Evolutionary conservation across 192 early-diverging fungal genomes (phyloP), one percentile per base, ranked within the genome.

Genomic region (Coemansia sp.): DNA sequence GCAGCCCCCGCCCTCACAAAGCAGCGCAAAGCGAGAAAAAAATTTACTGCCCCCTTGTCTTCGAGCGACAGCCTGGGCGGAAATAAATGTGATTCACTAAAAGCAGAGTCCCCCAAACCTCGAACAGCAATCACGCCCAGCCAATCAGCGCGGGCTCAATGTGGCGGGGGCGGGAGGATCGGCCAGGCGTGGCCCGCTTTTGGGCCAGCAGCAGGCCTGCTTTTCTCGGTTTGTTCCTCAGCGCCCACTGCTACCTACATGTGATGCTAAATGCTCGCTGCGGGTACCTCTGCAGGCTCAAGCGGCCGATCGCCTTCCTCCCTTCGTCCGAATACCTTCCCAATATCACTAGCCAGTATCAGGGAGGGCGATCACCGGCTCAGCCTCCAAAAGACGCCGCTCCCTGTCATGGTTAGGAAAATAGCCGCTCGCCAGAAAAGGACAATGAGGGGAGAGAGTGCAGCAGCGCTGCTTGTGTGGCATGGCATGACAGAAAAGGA

Each of bases 11-110:
- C 63, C 14, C 23, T 14, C 53, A 34, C 31, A 42, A 51, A 51
- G 48, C 23, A 51, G 46, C 18, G 42, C 42, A 18, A n/a, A 43
- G 18, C 18, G 42, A 43, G 48, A 28, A 60, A 48, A 68, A 61
- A 53, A 53, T 62, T 68, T 68, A 53, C 51, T 51, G 59, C 59
- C 50, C 34, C 66, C 55, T n/a, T 59, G 59, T 59, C 61, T 53
- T 39, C 58, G 57, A 59, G 18, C 34, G 23, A 40, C 60, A 55
- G 28, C 31, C 28, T 16, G 51, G 26, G 10, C 51, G 16, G 51
- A 9, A 26, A 46, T 18, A 31, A 55, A 51, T 55, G 51, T 55
- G 51, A 55, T 16, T 55, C 51, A 55, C 51, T 21, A 38, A 38
- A 18, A 1, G 43, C 6, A 46, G n/a, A 55, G 31, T 31, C 16